Conservation (phyloP, 2,329 filamentous ascomycete genomes). For the Talaromyces marneffei region DNA sequence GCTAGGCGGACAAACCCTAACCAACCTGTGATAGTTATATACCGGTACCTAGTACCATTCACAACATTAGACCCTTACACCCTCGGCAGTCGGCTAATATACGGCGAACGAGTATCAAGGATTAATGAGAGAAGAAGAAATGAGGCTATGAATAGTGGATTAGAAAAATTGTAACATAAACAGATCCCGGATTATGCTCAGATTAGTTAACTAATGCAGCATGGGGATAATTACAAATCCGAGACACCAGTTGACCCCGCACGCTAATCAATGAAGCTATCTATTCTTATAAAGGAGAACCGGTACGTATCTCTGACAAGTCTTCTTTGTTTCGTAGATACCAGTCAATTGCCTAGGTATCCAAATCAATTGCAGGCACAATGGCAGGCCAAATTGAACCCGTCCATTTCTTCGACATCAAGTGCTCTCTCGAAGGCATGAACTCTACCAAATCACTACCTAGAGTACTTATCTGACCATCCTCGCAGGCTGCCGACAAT, state of each 20-base stretch:
- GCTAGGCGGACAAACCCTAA: neutral
- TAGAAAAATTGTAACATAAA: neutral
- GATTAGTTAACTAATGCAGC: no score
- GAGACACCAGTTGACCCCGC: neutral
- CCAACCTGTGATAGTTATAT: no score
- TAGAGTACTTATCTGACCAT: neutral
- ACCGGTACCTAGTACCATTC: no score
- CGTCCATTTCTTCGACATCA: constrained; percentile 33
- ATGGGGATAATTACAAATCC: neutral
- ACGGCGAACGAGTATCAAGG: neutral
- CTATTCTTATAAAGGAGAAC: neutral
- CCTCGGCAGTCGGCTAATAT: neutral
- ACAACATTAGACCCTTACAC: neutral
- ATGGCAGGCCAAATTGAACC: constrained; percentile 23
- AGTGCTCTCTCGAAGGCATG: constrained; percentile 14
- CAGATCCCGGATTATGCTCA: no score
- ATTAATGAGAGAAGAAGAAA: neutral
- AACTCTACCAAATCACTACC: neutral
- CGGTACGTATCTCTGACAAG: neutral
- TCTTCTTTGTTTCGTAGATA: neutral
- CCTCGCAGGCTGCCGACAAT: constrained; percentile 23
- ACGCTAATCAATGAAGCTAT: neutral
- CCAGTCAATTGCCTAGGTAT: neutral
- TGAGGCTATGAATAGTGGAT: neutral
- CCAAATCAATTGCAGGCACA: neutral